These are phyloP conservation scores for Fusarium paranaense DNA, from an alignment of 2,329 filamentous ascomycete species.

Conservation along the genomic window DNA sequence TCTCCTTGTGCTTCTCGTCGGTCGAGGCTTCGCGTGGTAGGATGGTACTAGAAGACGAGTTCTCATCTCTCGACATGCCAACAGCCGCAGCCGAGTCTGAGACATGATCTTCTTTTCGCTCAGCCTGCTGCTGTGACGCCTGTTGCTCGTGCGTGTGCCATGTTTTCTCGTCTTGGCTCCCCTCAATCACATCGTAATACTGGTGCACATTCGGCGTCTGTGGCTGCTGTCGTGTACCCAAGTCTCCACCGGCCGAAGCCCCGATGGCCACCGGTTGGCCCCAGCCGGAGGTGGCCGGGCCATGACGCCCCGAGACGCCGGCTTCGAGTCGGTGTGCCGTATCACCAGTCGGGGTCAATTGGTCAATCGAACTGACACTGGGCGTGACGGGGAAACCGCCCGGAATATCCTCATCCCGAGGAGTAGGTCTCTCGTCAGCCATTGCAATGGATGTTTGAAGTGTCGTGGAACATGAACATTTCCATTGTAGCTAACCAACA, in stretches of 20 bases:
- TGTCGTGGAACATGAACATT: background rate
- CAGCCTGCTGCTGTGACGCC: background rate
- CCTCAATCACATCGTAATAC: background rate
- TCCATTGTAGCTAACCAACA: background rate
- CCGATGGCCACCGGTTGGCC: slow-evolving; percentile 9
- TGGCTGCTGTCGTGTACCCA: slow-evolving; percentile 4
- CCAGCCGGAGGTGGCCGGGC: background rate
- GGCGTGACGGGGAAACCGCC: slow-evolving; percentile 43
- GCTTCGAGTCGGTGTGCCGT: slow-evolving; percentile 19
- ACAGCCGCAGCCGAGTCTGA: background rate
- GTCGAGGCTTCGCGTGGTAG: background rate
- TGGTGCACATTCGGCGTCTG: background rate
- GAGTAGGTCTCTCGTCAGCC: slow-evolving; percentile 38
- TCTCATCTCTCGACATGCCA: background rate
- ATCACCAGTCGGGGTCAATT: slow-evolving; percentile 17
- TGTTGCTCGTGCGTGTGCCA: background rate
- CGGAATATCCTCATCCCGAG: slow-evolving; percentile 41
- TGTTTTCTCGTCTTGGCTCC: background rate
- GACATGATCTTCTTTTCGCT: background rate
- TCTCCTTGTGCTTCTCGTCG: slow-evolving; percentile 3
- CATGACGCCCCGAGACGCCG: slow-evolving; percentile 17
- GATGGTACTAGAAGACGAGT: background rate
- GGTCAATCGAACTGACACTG: slow-evolving; percentile 26
- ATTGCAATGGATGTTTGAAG: slow-evolving; percentile 10
- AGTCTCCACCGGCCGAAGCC: background rate